phyloP scores from a whole-genome alignment of 108 stramenopile genomes.

The Fistulifera solaris region DNA sequence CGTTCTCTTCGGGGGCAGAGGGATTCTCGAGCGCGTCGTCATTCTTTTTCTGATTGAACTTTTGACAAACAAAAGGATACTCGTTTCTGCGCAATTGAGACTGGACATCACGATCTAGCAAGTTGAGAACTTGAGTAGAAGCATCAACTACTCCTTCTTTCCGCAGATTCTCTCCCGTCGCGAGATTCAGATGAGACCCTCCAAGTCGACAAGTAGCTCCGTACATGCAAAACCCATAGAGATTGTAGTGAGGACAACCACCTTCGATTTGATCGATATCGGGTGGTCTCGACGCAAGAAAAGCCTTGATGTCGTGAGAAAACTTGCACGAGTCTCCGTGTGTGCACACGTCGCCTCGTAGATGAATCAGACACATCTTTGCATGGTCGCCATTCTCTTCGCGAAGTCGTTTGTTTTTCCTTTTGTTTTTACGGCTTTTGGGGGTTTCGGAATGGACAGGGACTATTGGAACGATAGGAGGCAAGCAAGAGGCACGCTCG shows the following conservation, averaged over 20 bases:
- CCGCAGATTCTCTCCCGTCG: conserved; percentile 56
- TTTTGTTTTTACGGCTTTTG: conserved; percentile 17
- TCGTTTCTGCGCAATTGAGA: conserved; percentile 61
- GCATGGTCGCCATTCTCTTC: conserved; percentile 34
- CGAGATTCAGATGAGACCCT: conserved; percentile 53
- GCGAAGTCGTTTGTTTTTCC: conserved; percentile 74
- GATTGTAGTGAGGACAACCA: conserved; percentile 41
- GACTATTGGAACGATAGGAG: conserved; percentile 7
- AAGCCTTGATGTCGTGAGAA: conserved; percentile 72
- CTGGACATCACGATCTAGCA: conserved; percentile 46
- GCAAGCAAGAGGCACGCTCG: conserved; percentile 19
- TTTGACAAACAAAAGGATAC: conserved; percentile 69
- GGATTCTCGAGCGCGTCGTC: conserved; percentile 5
- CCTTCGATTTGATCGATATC: conserved; percentile 48
- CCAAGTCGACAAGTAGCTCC: conserved; percentile 73
- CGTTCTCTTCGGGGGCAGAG: neutral
- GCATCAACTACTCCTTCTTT: conserved; percentile 8
- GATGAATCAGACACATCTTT: conserved; percentile 51
- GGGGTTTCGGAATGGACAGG: conserved; percentile 6
- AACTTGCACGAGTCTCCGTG: conserved; percentile 53
- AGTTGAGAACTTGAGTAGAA: conserved; percentile 23
- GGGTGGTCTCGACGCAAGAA: conserved; percentile 38
- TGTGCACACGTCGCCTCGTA: conserved; percentile 48
- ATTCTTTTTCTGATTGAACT: conserved; percentile 19
- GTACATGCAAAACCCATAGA: conserved; percentile 52